Conservation (phyloP, 2,329 filamentous ascomycete species). For the Byssoonygena ceratinophila region DNA sequence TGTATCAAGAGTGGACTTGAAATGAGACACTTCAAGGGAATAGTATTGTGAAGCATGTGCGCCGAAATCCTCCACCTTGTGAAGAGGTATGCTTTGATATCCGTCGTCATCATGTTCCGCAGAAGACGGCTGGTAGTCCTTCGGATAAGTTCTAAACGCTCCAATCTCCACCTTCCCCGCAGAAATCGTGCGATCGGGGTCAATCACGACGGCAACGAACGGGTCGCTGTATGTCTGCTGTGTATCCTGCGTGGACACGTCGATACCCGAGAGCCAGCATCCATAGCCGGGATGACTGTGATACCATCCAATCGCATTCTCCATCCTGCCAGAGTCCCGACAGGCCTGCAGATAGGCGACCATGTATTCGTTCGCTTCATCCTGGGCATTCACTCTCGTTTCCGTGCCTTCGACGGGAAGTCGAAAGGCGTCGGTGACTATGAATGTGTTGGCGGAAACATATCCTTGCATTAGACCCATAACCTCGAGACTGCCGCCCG, state of each 20-base stretch:
- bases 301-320: conserved; percentile 97
- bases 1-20: conserved; percentile 82
- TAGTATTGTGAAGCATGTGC: conserved; percentile 89
- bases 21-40: conserved; percentile 79
- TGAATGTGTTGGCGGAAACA: conserved; percentile 67
- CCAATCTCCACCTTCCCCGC: conserved; percentile 95
- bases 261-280: conserved; percentile 95
- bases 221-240: conserved; percentile 83
- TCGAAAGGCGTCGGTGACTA: conserved; percentile 88
- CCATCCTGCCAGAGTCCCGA: conserved; percentile 63
- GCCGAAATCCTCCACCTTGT: conserved; percentile 91
- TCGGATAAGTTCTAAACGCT: conserved; percentile 83
- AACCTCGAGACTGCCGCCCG: conserved; percentile 80
- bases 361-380: conserved; percentile 95
- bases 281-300: conserved; percentile 96
- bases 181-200: conserved; percentile 88
- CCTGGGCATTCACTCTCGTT: conserved; percentile 90
- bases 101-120: conserved; percentile 36
- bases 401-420: conserved; percentile 97
- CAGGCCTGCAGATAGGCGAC: conserved; percentile 69
- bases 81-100: conserved; percentile 63
- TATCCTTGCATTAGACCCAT: conserved; percentile 99
- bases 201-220: conserved; percentile 90
- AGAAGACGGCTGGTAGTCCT: conserved; percentile 52
- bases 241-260: conserved; percentile 75